A percentile compares a stretch with the other conserved stretches of the same genome.
phyloP scores from a whole-genome alignment of 2,329 filamentous ascomycete species.

The Magnaporthiopsis poae region DNA sequence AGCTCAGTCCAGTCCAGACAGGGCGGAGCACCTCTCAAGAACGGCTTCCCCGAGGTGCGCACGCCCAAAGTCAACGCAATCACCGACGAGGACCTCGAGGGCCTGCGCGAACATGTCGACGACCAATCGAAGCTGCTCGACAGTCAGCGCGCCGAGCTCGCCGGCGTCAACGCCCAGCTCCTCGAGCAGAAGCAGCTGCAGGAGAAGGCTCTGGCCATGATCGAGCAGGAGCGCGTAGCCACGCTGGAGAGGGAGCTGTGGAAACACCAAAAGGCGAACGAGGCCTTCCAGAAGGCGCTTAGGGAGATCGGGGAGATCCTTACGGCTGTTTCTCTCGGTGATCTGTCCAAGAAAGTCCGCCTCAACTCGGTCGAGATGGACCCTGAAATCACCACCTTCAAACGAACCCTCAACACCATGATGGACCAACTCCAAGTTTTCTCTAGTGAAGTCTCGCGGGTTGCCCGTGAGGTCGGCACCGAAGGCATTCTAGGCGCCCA shows the following conservation, averaged over 20 bases:
- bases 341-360: constrained; percentile 91
- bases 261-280: constrained; percentile 96
- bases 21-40: constrained; percentile 14
- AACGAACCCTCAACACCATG: constrained; percentile 97
- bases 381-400: constrained; percentile 94
- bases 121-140: constrained; percentile 88
- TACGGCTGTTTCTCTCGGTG: constrained; percentile 87
- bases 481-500: constrained; percentile 90
- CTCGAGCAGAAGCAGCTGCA: constrained; percentile 77
- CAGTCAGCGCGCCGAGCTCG: constrained; percentile 75
- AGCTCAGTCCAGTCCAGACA: constrained; percentile 14
- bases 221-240: constrained; percentile 79
- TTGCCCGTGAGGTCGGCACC: constrained; percentile 91
- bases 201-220: constrained; percentile 68
- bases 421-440: constrained; percentile 97
- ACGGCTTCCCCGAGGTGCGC: constrained; percentile 18
- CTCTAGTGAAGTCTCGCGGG: constrained; percentile 86
- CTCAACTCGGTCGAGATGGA: constrained; percentile 96
- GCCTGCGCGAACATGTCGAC: constrained; percentile 80
- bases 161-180: constrained; percentile 75
- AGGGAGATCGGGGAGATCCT: constrained; percentile 96
- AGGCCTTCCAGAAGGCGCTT: constrained; percentile 94
- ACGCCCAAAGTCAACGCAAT: constrained; percentile 41
- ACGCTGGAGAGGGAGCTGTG: constrained; percentile 84
- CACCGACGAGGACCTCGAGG: constrained; percentile 74